phyloP scores from a whole-genome alignment of 768 basidiomycete species.

The Sporobolomyces pararoseus region DNA sequence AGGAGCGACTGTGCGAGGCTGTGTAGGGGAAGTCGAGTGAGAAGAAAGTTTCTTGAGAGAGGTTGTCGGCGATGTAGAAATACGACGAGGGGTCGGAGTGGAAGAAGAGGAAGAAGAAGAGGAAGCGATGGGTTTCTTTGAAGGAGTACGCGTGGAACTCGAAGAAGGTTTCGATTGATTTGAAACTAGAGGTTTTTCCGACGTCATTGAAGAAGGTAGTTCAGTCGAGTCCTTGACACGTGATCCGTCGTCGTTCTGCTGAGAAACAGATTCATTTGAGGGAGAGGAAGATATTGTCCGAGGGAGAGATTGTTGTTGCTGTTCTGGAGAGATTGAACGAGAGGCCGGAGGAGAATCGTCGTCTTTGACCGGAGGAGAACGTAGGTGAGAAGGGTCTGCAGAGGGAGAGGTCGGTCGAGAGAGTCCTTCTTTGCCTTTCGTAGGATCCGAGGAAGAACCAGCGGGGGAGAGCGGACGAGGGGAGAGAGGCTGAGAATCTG shows the following conservation, averaged over 20 bases:
- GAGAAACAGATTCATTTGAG: background rate
- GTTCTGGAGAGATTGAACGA: background rate
- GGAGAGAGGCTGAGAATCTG: background rate
- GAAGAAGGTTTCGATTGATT: background rate
- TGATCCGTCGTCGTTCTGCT: background rate
- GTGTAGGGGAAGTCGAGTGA: background rate
- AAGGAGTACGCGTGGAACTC: background rate
- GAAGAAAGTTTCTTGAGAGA: background rate
- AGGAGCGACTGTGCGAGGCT: background rate
- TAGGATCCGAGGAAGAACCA: background rate
- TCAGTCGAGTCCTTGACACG: background rate
- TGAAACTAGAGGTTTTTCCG: background rate
- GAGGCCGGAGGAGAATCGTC: constrained; percentile 20
- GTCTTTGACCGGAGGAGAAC: constrained; percentile 10
- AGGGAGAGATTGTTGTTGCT: background rate
- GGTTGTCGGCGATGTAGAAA: constrained; percentile 6
- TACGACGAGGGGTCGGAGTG: background rate
- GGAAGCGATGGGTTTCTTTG: background rate
- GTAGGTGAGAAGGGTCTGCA: background rate
- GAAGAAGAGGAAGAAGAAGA: background rate
- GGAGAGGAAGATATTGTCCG: background rate
- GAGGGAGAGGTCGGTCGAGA: constrained; percentile 12
- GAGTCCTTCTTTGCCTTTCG: constrained; percentile 17
- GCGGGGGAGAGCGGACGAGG: background rate
- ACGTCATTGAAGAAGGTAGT: too few relatives aligned